A percentile compares a stretch with the other conserved stretches of the same genome.
These are phyloP conservation scores for Bruguiera parviflora DNA, from an alignment of 345 rosid species.

Conservation along the genomic window DNA sequence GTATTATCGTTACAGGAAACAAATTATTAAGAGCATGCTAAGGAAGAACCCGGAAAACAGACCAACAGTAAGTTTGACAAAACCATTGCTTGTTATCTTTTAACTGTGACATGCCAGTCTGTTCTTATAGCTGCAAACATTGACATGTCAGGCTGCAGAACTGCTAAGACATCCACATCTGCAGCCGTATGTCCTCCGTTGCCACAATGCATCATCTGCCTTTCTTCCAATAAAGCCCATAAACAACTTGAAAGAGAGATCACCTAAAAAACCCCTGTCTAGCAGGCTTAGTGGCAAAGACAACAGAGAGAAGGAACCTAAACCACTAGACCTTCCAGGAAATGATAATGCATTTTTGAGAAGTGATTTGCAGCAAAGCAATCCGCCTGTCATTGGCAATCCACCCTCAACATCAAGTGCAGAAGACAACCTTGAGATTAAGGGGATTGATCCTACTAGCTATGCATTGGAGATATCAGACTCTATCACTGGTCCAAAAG, in stretches of 20 bases:
- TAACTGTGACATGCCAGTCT: not conserved
- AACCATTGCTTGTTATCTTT: slow-evolving; percentile 11
- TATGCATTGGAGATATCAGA: slow-evolving; percentile 40
- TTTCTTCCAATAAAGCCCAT: slow-evolving; percentile 73
- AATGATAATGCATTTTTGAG: slow-evolving; percentile 30
- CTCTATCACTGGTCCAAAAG: slow-evolving; percentile 44
- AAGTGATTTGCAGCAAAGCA: slow-evolving; percentile 34
- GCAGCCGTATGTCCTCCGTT: slow-evolving; percentile 67
- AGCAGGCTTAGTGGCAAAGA: slow-evolving; percentile 42
- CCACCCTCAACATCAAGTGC: slow-evolving; percentile 51
- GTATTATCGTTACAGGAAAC: slow-evolving; percentile 57
- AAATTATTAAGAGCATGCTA: slow-evolving; percentile 82
- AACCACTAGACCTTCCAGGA: slow-evolving; percentile 37
- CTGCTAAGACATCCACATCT: slow-evolving; percentile 83
- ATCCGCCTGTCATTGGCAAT: slow-evolving; percentile 32
- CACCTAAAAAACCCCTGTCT: slow-evolving; percentile 53
- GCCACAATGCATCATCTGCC: slow-evolving; percentile 59
- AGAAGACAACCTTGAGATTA: slow-evolving; percentile 64
- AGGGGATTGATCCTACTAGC: slow-evolving; percentile 66
- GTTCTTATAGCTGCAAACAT: slow-evolving; percentile 17
- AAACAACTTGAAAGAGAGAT: slow-evolving; percentile 54
- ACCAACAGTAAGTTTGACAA: slow-evolving; percentile 59
- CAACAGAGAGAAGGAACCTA: slow-evolving; percentile 35
- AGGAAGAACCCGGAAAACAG: slow-evolving; percentile 81
- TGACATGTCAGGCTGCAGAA: slow-evolving; percentile 69